Percentiles rank a stretch among this genome's conserved stretches.
Conservation (phyloP, 2,329 filamentous ascomycete species). For the Parasarocladium wereldwijsianum region DNA sequence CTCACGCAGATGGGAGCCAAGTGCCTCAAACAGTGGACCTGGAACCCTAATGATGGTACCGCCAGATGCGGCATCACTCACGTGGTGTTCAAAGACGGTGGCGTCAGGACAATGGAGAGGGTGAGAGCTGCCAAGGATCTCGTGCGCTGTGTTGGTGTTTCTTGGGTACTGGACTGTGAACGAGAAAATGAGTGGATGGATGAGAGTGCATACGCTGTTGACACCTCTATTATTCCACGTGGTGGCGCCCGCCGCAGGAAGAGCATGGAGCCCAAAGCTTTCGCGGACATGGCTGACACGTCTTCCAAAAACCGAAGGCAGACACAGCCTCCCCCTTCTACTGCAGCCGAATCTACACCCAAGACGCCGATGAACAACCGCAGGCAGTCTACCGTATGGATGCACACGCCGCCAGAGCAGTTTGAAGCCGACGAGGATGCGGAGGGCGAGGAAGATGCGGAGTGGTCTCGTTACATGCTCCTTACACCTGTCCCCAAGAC, state of each 20-base stretch:
- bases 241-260: conserved; percentile 60
- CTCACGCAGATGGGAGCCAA: conserved; percentile 69
- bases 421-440: conserved; percentile 22
- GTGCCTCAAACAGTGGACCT: conserved; percentile 62
- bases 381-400: conserved; percentile 39
- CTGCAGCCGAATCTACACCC: conserved; percentile 22
- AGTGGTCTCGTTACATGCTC: conserved; percentile 24
- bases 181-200: conserved; percentile 64
- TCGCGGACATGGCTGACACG: conserved; percentile 54
- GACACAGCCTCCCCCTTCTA: not conserved
- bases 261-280: conserved; percentile 63
- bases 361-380: conserved; percentile 35
- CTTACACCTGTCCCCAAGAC: conserved; percentile 44
- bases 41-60: conserved; percentile 39
- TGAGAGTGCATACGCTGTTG: conserved; percentile 54
- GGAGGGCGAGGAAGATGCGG: conserved; percentile 22
- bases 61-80: conserved; percentile 66
- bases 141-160: conserved; percentile 75
- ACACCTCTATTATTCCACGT: conserved; percentile 51
- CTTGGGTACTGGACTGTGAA: conserved; percentile 79
- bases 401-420: conserved; percentile 35
- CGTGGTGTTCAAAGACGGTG: conserved; percentile 81
- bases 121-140: conserved; percentile 56
- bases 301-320: conserved; percentile 21
- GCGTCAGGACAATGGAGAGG: conserved; percentile 67